Base-by-base conservation (phyloP, 495 filamentous ascomycete species). In the Rostrohypoxylon terebratum region DNA sequence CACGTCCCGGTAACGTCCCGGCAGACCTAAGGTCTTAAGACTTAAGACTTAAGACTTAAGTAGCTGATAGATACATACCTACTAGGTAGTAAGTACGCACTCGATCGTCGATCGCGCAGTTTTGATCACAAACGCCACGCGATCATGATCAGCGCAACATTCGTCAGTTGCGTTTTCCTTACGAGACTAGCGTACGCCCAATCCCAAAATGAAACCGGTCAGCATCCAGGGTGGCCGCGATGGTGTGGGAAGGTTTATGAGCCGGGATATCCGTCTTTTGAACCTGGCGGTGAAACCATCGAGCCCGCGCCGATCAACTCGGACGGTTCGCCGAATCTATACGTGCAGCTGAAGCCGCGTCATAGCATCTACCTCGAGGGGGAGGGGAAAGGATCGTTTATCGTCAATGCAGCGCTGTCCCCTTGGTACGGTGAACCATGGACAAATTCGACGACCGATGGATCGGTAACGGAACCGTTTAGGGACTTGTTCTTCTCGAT, bases 181-280 rank as follows among this genome's bases (percentile, higher is more conserved):
- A 38, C 53, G 7, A 59, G 16, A 4, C 23, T 65, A 42, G 44
- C 14, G 11, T 51, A 18, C 20, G 74, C 76, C 6, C 74, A 73
- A 25, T 68, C 64, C 9, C 59, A 76, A 34, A 71, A 73, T 9
- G 71, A 80, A 38, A 84, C 82, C 0, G 82, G 83, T 0, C 68
- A 81, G 11, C 77, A 85, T 60, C 68, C 79, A 6, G 83, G 83
- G 28, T 83, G 82, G 82, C 82, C 82, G 18, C 75, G 83, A 34
- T 90, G 87, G 87, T 90, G 87, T 68, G 87, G 87, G 4, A 90
- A 89, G 68, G 87, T 87, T 0, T 90, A 90, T 71, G 63, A 83
- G 47, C 51, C 83, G 7, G 84, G 81, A 78, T 88, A 89, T 75
- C 80, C 82, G 0, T 82, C 81, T 3, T 89, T 89, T 70, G 81